Conservation (phyloP, 306 rosid genomes). For the Begonia masoniana region DNA sequence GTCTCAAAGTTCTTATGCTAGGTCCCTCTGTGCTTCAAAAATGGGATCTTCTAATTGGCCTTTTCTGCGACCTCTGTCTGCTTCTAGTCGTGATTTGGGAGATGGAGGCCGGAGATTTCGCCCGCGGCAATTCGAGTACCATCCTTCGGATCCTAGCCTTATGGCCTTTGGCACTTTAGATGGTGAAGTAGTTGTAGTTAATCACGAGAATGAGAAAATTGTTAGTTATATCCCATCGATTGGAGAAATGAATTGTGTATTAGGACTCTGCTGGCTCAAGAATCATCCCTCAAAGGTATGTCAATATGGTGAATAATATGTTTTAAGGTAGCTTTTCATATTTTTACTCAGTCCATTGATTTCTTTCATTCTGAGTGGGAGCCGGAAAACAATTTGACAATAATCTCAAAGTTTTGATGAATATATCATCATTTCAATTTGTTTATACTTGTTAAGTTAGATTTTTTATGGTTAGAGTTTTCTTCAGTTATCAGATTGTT, state of each 20-base stretch:
- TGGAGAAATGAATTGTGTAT: slow-evolving; percentile 75
- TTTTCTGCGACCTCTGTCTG: slow-evolving; percentile 45
- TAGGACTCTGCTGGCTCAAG: slow-evolving; percentile 88
- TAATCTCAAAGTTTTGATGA: no score
- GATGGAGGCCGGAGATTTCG: slow-evolving; percentile 41
- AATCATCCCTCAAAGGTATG: slow-evolving; percentile 72
- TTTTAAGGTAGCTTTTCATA: background rate
- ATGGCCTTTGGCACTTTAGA: slow-evolving; percentile 81
- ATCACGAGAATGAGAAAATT: slow-evolving; percentile 58
- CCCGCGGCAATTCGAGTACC: slow-evolving; percentile 86
- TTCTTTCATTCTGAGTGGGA: no score
- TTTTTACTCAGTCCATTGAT: background rate
- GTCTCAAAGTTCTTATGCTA: slow-evolving; percentile 42
- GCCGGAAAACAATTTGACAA: no score
- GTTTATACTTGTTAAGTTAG: no score
- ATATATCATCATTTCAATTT: no score
- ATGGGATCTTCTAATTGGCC: slow-evolving; percentile 80
- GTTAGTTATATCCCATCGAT: slow-evolving; percentile 57
- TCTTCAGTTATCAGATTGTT: no score
- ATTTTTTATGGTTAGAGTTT: no score
- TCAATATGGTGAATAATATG: slow-evolving; percentile 9
- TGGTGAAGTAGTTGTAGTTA: slow-evolving; percentile 72
- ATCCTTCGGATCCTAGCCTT: slow-evolving; percentile 63
- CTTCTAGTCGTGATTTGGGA: slow-evolving; percentile 30
- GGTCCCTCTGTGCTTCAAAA: slow-evolving; percentile 72